A percentile compares a stretch with the other conserved stretches of the same genome.
Conservation (phyloP, 257 asterid genomes). For the Solanum sejunctum region DNA sequence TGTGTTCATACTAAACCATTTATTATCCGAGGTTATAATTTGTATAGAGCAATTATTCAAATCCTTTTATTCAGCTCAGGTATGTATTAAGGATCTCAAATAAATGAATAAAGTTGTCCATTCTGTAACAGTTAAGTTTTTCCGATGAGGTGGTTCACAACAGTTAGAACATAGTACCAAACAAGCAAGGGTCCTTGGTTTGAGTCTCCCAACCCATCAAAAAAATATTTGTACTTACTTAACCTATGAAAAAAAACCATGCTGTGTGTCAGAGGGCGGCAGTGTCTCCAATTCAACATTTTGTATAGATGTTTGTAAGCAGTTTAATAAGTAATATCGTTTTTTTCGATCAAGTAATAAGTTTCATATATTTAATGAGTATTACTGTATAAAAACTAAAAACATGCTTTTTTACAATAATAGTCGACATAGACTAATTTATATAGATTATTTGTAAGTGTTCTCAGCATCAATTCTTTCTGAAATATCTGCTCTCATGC, state of each 20-base stretch:
- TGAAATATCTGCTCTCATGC: neutral
- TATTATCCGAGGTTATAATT: neutral
- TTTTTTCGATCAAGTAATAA: neutral
- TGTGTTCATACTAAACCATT: neutral
- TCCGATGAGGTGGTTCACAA: neutral
- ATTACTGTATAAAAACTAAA: neutral
- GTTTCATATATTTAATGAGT: neutral
- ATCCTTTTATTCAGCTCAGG: neutral
- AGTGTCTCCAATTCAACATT: neutral
- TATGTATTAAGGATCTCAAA: neutral
- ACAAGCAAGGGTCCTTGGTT: neutral
- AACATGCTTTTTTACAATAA: neutral
- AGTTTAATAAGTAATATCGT: neutral
- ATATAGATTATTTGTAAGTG: neutral
- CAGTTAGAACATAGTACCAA: neutral
- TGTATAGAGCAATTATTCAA: neutral
- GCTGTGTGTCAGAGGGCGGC: neutral
- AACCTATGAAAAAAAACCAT: neutral
- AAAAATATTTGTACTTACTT: neutral
- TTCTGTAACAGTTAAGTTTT: neutral
- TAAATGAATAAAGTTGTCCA: neutral
- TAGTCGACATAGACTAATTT: neutral
- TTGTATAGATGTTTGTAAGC: neutral
- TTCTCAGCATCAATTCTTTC: neutral
- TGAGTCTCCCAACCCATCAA: neutral